These are phyloP conservation scores for Fraxinus velutina DNA, from an alignment of 305 asterid species.

Conservation along the genomic window DNA sequence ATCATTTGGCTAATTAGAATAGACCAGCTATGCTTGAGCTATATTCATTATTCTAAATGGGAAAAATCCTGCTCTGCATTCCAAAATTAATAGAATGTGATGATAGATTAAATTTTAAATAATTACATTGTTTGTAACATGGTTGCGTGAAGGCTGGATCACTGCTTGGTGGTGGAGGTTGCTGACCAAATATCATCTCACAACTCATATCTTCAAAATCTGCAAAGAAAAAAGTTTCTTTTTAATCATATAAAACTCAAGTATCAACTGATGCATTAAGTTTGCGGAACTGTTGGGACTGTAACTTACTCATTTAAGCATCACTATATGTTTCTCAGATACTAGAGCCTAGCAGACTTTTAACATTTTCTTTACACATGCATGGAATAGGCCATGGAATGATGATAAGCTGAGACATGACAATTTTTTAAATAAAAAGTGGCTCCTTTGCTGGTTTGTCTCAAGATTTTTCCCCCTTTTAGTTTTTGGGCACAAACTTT, in stretches of 20 bases:
- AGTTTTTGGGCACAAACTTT: neutral
- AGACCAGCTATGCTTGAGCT: neutral
- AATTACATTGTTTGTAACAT: slow-evolving; percentile 70
- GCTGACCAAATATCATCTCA: slow-evolving; percentile 83
- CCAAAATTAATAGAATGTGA: neutral
- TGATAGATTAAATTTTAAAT: neutral
- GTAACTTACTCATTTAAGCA: neutral
- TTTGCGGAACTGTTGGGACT: neutral
- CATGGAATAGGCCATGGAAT: slow-evolving; percentile 14
- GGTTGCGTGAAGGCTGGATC: slow-evolving; percentile 80
- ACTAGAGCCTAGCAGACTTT: neutral
- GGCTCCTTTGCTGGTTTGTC: neutral
- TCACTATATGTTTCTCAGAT: neutral
- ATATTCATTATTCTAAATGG: neutral
- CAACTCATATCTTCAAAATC: slow-evolving; percentile 98
- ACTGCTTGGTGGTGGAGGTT: slow-evolving; percentile 51
- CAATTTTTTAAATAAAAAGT: neutral
- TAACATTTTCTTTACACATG: neutral
- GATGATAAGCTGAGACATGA: neutral
- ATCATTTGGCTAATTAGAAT: neutral
- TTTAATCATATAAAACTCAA: neutral
- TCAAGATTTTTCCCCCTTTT: neutral
- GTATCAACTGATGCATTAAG: neutral
- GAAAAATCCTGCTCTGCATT: neutral
- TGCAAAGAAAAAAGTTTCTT: slow-evolving; percentile 28